Evolutionary conservation across 208 protist genomes (phyloP).

Genomic region (Crithidia expoeki): DNA sequence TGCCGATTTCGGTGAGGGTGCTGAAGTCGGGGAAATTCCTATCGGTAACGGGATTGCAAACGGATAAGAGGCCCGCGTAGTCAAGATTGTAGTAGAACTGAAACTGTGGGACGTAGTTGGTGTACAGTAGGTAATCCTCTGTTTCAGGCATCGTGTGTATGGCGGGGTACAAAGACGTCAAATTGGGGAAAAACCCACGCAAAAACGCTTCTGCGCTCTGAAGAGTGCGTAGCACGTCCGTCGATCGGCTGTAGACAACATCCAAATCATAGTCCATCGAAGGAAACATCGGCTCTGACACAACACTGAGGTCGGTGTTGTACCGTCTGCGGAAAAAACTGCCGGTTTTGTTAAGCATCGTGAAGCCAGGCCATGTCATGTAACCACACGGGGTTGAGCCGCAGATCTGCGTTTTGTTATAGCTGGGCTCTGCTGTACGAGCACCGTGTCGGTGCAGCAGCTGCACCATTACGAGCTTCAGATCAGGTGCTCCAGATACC

Average conservation of each 20-base stretch:
- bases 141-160: slow-evolving; percentile 27
- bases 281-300: slow-evolving; percentile 40
- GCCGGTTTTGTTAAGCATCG: slow-evolving; percentile 41
- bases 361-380: slow-evolving; percentile 36
- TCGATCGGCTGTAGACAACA: slow-evolving; percentile 52
- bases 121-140: slow-evolving; percentile 28
- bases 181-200: slow-evolving; percentile 37
- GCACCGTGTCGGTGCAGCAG: slow-evolving; percentile 59
- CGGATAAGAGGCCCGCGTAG: not conserved
- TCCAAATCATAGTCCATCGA: slow-evolving; percentile 39
- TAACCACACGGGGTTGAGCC: slow-evolving; percentile 46
- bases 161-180: slow-evolving; percentile 29
- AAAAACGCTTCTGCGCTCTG: slow-evolving; percentile 54
- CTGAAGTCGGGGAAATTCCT: slow-evolving; percentile 20
- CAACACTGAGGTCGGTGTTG: slow-evolving; percentile 31
- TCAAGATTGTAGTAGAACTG: slow-evolving; percentile 22
- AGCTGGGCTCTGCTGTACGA: slow-evolving; percentile 21
- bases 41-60: slow-evolving; percentile 22
- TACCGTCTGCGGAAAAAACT: slow-evolving; percentile 48
- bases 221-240: slow-evolving; percentile 50
- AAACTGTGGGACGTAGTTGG: slow-evolving; percentile 15
- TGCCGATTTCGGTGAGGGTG: slow-evolving; percentile 20
- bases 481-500: not conserved
- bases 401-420: slow-evolving; percentile 49
- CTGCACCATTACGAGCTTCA: slow-evolving; percentile 41